A percentile compares a stretch with the other conserved stretches of the same genome.
Conservation (phyloP, 2,329 filamentous ascomycete species). For the Graphilbum sp. region DNA sequence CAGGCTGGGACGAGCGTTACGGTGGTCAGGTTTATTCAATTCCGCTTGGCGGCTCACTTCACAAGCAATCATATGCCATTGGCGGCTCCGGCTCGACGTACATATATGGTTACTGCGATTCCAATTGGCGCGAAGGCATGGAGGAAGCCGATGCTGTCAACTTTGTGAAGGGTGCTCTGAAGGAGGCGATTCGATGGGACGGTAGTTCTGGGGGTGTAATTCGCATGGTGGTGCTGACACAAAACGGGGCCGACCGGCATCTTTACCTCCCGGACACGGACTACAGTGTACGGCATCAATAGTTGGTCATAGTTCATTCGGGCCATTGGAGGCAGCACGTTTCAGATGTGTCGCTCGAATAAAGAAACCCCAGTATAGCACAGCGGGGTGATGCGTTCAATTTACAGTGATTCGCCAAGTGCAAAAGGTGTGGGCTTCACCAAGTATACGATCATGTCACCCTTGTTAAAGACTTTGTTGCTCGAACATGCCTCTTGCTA, state of each 20-base stretch:
- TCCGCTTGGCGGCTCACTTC: conserved; percentile 85
- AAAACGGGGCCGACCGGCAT: conserved; percentile 78
- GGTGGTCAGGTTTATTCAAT: conserved; percentile 97
- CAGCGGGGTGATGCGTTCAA: no score
- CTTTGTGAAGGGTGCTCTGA: conserved; percentile 82
- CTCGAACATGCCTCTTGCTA: no score
- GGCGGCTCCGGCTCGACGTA: conserved; percentile 95
- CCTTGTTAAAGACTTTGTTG: no score
- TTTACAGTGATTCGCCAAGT: no score
- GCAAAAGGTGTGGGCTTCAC: no score
- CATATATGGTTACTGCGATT: conserved; percentile 98
- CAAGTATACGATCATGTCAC: no score
- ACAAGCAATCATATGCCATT: conserved; percentile 94
- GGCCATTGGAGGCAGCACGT: no score
- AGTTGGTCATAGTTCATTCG: conserved; percentile 16
- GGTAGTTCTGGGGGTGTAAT: conserved; percentile 97
- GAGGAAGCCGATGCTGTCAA: conserved; percentile 75
- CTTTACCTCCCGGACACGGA: conserved; percentile 87
- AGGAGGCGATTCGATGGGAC: conserved; percentile 98
- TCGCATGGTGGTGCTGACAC: conserved; percentile 89
- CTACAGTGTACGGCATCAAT: conserved; percentile 59
- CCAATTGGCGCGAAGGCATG: conserved; percentile 92
- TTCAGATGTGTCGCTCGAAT: no score
- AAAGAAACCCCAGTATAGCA: no score
- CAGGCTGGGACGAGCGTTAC: conserved; percentile 90